phyloP scores from a whole-genome alignment of 2,329 filamentous ascomycete species.

The Incumbomyces delicatus region DNA sequence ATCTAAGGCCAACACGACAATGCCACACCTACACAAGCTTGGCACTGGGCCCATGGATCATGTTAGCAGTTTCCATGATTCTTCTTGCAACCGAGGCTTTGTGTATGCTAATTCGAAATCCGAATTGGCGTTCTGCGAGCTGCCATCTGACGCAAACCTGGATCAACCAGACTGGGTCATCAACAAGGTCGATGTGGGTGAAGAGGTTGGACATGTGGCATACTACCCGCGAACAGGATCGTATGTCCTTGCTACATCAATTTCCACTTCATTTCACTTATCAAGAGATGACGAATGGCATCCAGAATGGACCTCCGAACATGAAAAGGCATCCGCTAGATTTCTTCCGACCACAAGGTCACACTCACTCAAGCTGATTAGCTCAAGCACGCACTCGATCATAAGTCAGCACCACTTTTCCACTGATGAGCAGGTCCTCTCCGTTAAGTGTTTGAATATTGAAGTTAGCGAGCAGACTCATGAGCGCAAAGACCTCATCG shows the following conservation, averaged over 20 bases:
- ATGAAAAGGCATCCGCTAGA: conserved; percentile 26
- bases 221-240: conserved; percentile 67
- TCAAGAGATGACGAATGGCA: conserved; percentile 80
- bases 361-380: conserved; percentile 68
- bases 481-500: conserved; percentile 70
- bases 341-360: conserved; percentile 60
- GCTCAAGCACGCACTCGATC: conserved; percentile 63
- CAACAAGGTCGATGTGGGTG: conserved; percentile 58
- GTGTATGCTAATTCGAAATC: conserved; percentile 62
- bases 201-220: conserved; percentile 62
- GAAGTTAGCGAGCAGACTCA: conserved; percentile 88
- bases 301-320: conserved; percentile 65
- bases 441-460: conserved; percentile 71
- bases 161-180: conserved; percentile 67
- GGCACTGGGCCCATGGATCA: conserved; percentile 59
- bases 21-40: conserved; percentile 64
- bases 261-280: conserved; percentile 62
- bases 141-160: conserved; percentile 59
- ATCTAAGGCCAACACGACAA: conserved; percentile 67
- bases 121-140: conserved; percentile 36
- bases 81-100: conserved; percentile 70
- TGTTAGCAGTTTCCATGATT: conserved; percentile 67
- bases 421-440: conserved; percentile 65
- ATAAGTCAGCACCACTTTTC: conserved; percentile 69
- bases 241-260: conserved; percentile 67